Percentiles rank a stretch among this genome's conserved stretches.
Conservation (phyloP, 2,329 filamentous ascomycete species). For the Trichoderma atrobrunneum region DNA sequence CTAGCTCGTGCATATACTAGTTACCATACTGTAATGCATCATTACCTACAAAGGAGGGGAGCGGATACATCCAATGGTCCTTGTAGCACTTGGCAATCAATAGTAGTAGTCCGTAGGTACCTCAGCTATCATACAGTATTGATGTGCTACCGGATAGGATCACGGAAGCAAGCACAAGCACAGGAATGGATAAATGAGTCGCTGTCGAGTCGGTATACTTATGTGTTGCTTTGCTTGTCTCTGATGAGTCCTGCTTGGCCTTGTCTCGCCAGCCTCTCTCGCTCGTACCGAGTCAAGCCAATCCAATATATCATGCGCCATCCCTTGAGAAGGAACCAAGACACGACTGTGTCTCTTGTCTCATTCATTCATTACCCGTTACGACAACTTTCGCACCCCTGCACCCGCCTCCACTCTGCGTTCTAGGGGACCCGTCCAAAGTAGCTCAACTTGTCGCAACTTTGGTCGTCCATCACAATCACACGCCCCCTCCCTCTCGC, state of each 20-base stretch:
- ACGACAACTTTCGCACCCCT: constrained; percentile 12
- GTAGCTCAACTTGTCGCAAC: neutral
- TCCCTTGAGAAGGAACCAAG: constrained; percentile 14
- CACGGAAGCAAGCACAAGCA: neutral
- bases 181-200: no score
- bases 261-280: neutral
- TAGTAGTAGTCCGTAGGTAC: neutral
- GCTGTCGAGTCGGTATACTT: no score
- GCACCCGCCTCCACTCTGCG: neutral
- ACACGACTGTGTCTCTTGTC: neutral
- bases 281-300: neutral
- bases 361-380: constrained; percentile 8
- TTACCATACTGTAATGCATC: neutral
- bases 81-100: neutral
- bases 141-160: neutral
- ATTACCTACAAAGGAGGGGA: neutral
- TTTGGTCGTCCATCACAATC: neutral
- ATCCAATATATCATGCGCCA: neutral
- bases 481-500: constrained; percentile 1
- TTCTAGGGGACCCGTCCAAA: neutral
- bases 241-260: neutral
- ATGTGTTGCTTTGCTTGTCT: neutral
- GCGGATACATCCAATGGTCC: neutral
- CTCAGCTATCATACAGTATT: neutral
- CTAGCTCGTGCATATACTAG: neutral